Base-by-base conservation (phyloP, 306 rosid species). In the Elaeagnus macrophylla region DNA sequence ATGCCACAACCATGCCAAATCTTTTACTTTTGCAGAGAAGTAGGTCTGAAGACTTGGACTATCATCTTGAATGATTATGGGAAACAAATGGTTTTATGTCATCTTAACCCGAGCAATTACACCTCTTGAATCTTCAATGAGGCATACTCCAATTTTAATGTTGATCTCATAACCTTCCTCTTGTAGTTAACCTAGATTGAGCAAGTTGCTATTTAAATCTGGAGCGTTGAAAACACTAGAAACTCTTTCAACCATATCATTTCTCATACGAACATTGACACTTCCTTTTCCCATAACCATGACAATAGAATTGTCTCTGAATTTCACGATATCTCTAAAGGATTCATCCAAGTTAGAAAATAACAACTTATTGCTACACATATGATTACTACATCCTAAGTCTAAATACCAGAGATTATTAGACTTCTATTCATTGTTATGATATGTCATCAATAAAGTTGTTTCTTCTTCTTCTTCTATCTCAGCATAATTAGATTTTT, bases 331-430 rank as follows among this genome's bases (percentile, higher is more conserved):
- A 8, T 6, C 14, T 7, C 7, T 12, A 2, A 12, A 52, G 10
- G 9, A 8, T 54, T 54, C 46, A 54, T 15, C 12, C 20, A 56
- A 16, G 12, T 17, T 37, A n/a, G n/a, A n/a, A n/a, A n/a, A n/a
- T n/a, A n/a, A n/a, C n/a, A n/a, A n/a, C n/a, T 51, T 51, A 51
- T 11, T 17, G 10, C 37, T 37, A 51, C 55, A 16, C 55, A 51
- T n/a, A n/a, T n/a, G n/a, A n/a, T n/a, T n/a, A n/a, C n/a, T n/a
- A n/a, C n/a, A n/a, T n/a, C n/a, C n/a, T 17, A 16, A 14, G 19
- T 40, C 17, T 0, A 56, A 1, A 12, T 56, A 39, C 60, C 47
- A 16, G 2, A 15, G 1, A n/a, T 12, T 56, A 9, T 13, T 2
- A 5, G 9, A 6, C 9, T 7, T 12, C 37, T 54, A 1, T 17